A percentile compares a stretch with the other conserved stretches of the same genome.
These are phyloP conservation scores for Papiliotrema laurentii DNA, from an alignment of 1,284 basidiomycete genomes.

Conservation along the genomic window DNA sequence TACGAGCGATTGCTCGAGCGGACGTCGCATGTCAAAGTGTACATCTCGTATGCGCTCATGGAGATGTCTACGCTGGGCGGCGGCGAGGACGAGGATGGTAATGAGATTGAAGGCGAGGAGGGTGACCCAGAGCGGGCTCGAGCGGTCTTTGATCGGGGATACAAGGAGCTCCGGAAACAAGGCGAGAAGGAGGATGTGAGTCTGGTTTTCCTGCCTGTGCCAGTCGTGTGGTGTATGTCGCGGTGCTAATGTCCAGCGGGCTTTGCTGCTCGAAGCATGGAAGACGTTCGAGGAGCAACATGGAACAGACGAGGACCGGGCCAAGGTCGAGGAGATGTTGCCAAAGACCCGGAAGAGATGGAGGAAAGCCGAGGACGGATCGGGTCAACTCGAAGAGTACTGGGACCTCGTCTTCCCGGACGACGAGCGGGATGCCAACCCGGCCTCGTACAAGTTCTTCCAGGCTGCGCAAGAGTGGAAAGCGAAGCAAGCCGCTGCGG, in stretches of 20 bases:
- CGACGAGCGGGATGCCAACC: slow-evolving; percentile 87
- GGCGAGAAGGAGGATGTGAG: slow-evolving; percentile 81
- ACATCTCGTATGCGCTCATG: slow-evolving; percentile 52
- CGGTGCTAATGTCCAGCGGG: slow-evolving; percentile 56
- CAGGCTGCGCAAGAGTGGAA: slow-evolving; percentile 88
- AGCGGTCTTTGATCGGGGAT: slow-evolving; percentile 75
- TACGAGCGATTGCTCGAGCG: slow-evolving; percentile 84
- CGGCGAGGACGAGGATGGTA: slow-evolving; percentile 69
- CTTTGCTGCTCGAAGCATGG: slow-evolving; percentile 86
- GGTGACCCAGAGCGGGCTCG: slow-evolving; percentile 68
- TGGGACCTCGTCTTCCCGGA: slow-evolving; percentile 93
- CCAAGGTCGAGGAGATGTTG: slow-evolving; percentile 81
- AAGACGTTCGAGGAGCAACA: slow-evolving; percentile 80
- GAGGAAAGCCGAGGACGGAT: slow-evolving; percentile 73
- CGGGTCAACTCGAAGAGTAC: slow-evolving; percentile 77
- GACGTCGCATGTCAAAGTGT: slow-evolving; percentile 86
- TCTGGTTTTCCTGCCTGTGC: too few relatives aligned
- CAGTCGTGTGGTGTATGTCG: not conserved
- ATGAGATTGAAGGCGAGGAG: slow-evolving; percentile 62
- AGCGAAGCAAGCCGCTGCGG: slow-evolving; percentile 24
- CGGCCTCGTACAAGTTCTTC: slow-evolving; percentile 87
- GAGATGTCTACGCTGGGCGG: slow-evolving; percentile 48
- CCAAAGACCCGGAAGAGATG: slow-evolving; percentile 84
- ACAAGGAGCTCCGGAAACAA: slow-evolving; percentile 74
- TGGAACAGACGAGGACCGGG: slow-evolving; percentile 64